Base-by-base conservation (phyloP, 1,284 basidiomycete genomes). In the Leucoagaricus sp. region DNA sequence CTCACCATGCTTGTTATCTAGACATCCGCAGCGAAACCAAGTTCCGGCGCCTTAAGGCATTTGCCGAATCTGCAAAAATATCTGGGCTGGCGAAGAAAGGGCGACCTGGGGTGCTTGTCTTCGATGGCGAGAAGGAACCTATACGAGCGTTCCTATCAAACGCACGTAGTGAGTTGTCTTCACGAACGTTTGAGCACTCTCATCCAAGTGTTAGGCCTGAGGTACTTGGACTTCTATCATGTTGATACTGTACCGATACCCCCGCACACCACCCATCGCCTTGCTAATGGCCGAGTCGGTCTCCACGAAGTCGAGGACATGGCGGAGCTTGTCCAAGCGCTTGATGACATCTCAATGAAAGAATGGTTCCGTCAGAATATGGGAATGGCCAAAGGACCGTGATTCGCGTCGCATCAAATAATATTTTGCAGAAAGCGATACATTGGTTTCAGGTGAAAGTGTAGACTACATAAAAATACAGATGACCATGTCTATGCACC, bases 181-280 rank as follows among this genome's bases (percentile, higher is more conserved):
- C 9, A 9, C 25, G 25, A 12, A 12, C 9, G 26, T 21, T 6
- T 26, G 12, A 26, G 23, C 44, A 4, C 36, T 40, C 17, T 19
- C 23, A 10, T 25, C 21, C 15, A 40, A 9, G 29, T 31, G 19
- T 19, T 9, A 75, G 75, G 65, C 25, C 60, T 75, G 53, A 70
- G 73, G 2, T 77, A 76, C 59, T 66, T 75, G n/a, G 71, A 74
- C 52, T 76, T 75, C 52, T 73, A 70, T 53, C 73, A 75, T 52
- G 66, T 77, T n/a, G 69, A 70, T 56, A 76, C 72, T 2, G 67
- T 67, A 21, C 62, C 64, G n/a, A 60, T 72, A 25, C 57, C 54
- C 1, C 19, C 50, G 19, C 55, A 63, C 10, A 31, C 31, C 8
- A 45, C 52, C 34, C 28, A 46, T 10, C 65, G 64, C n/a, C 40